Conservation (phyloP, 2,329 filamentous ascomycete species). For the Tolypocladium sp. region DNA sequence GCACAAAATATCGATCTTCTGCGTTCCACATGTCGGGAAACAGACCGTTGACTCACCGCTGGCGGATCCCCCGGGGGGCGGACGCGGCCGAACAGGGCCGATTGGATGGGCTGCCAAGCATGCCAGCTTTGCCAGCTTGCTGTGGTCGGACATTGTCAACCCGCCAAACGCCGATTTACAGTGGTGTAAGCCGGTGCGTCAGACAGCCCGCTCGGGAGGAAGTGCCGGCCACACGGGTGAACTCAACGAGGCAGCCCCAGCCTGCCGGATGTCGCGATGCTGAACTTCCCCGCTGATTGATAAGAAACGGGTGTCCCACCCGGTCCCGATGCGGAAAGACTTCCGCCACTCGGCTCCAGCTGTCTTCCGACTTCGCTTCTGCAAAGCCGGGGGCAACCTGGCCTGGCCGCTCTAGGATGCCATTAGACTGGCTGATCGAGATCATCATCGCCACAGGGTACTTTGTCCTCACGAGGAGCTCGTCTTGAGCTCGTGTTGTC, state of each 20-base stretch:
- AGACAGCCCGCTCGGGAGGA: not conserved
- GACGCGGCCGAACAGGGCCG: not conserved
- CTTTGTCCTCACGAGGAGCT: not conserved
- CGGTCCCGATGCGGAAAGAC: not conserved
- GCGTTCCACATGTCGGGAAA: not conserved
- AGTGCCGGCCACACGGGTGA: not conserved
- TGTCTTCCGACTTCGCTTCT: not conserved
- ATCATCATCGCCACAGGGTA: not conserved
- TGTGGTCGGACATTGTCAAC: not conserved
- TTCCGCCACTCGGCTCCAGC: not conserved
- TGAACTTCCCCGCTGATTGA: constrained; percentile 1
- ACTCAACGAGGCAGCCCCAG: not conserved
- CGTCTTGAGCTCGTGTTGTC: not conserved
- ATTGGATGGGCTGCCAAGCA: not conserved
- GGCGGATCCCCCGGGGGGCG: not conserved
- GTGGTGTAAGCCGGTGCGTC: not conserved
- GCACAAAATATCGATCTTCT: not conserved
- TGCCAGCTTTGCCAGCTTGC: not conserved
- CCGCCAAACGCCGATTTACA: not conserved
- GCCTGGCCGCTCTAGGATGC: not conserved
- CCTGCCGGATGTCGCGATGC: not conserved
- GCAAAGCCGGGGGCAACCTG: not conserved
- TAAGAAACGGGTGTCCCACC: constrained; percentile 1
- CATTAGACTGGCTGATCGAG: not conserved
- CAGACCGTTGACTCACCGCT: not conserved